Evolutionary conservation across 306 rosid species (phyloP), one percentile per base, ranked within the genome.

Genomic region (Lablab purpureus): DNA sequence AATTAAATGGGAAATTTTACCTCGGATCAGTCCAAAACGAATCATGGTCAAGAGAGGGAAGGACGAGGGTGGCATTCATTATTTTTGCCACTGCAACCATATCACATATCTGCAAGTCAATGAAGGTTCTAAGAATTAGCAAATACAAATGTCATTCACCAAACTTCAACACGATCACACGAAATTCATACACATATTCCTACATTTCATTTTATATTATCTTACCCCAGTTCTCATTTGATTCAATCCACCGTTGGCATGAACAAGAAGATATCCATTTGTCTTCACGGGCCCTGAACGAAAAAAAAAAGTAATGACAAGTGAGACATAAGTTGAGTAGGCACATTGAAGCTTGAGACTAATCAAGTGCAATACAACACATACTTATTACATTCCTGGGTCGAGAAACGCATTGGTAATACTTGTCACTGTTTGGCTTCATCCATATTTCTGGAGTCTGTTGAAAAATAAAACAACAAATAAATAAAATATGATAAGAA

Each of bases 191-290:
- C 1, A 7, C 21, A 60, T 28, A 14, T 36, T 52, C 10, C 5
- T 30, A 67, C 55, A 11, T 27, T 69, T 41, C 14, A 12, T 22
- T 60, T 49, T 21, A 73, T 60, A 88, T 82, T 84, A 64, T 65
- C 89, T 82, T 85, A 96, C 99, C 83, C 99, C 99, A 22, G 98
- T 90, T 91, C 99, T 93, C 99, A 96, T 96, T 84, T 96, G 99
- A 86, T 96, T 96, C 90, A 96, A 83, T 79, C 99, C 99, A 67
- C 99, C 99, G 63, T 96, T 96, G 66, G 99, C 97, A 86, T 96
- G 98, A 76, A 91, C 89, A 67, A 96, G 87, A 80, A 96, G 86
- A 87, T 93, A 96, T 60, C 99, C 99, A 82, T 88, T 93, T 18
- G 93, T 89, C 73, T 87, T 91, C 10, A 74, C 67, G 14, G 83